Base-by-base conservation (phyloP, 768 basidiomycete genomes). In the Suillus variegatus region DNA sequence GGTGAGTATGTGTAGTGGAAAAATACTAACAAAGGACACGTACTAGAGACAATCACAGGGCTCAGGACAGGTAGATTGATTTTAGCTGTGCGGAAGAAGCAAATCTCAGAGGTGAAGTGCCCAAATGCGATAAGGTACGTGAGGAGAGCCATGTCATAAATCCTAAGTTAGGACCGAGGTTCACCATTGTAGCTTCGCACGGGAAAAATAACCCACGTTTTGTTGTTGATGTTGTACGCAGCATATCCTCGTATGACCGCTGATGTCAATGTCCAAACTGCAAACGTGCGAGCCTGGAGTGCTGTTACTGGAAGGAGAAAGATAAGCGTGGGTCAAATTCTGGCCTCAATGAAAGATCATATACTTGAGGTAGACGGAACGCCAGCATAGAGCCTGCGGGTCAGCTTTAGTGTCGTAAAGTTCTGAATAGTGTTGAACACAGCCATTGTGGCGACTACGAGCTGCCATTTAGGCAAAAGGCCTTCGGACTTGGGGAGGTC, bases 41-140 rank as follows among this genome's bases (percentile, higher is more conserved):
- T 73, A 99, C 97, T 88, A 10, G 94, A 90, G 28, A 99, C 93
- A 66, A 97, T 82, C 55, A 95, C 80, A 0, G 96, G 93, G 65
- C 87, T 87, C 46, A 94, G 69, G 20, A 88, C 84, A 0, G 88
- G 88, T 0, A 79, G 71, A 54, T 82, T 83, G 57, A 92, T 67
- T 57, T 82, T 88, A 44, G 90, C 86, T 2, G 93, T 90, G 60
- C 88, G 84, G 80, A 89, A 99, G 67, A 97, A 85, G 72, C 95
- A 77, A 47, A 92, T 73, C 79, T 99, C 97, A 20, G 93, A 90
- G 46, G 84, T 84, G 75, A 97, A 98, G 79, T 99, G 97, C 6
- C 84, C 86, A 73, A 94, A 91, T 2, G 95, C 97, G 71, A 98
- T 88, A 63, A 95, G 85, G 80, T 97, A 99, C 44, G 93, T 91